phyloP scores from a whole-genome alignment of 352 stramenopile species.

The Phytopythium vexans region DNA sequence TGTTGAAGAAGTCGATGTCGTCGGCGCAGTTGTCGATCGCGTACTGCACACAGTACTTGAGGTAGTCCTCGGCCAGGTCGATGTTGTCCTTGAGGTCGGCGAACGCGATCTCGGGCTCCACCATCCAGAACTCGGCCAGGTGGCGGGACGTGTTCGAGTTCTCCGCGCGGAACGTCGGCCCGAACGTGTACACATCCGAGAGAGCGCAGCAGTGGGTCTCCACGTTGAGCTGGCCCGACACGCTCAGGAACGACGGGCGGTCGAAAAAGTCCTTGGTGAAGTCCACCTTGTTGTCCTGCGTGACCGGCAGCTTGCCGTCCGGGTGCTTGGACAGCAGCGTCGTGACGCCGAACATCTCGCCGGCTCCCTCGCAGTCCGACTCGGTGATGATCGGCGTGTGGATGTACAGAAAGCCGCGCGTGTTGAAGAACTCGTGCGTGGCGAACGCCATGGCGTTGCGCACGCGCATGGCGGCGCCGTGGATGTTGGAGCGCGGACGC shows the following conservation, averaged over 20 bases:
- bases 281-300: conserved; percentile 75
- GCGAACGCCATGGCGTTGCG: conserved; percentile 92
- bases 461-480: conserved; percentile 90
- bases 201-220: conserved; percentile 92
- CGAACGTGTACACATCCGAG: conserved; percentile 97
- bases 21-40: conserved; percentile 90
- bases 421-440: conserved; percentile 93
- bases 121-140: conserved; percentile 98
- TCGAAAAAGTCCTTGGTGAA: conserved; percentile 93
- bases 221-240: conserved; percentile 97
- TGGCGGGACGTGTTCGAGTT: conserved; percentile 98
- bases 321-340: conserved; percentile 85
- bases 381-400: conserved; percentile 95
- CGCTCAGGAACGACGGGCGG: conserved; percentile 85
- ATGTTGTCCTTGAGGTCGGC: conserved; percentile 92
- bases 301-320: conserved; percentile 68
- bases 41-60: conserved; percentile 94
- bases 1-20: conserved; percentile 95
- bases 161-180: conserved; percentile 98
- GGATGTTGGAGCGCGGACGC: conserved; percentile 90
- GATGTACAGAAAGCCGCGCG: conserved; percentile 93
- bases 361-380: conserved; percentile 97
- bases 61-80: conserved; percentile 94
- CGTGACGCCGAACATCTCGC: conserved; percentile 96
- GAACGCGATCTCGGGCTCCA: conserved; percentile 94